A percentile compares a stretch with the other conserved stretches of the same genome.
Evolutionary conservation across 2,329 filamentous ascomycete species (phyloP).

Genomic region (Pseudogymnoascus sp.): DNA sequence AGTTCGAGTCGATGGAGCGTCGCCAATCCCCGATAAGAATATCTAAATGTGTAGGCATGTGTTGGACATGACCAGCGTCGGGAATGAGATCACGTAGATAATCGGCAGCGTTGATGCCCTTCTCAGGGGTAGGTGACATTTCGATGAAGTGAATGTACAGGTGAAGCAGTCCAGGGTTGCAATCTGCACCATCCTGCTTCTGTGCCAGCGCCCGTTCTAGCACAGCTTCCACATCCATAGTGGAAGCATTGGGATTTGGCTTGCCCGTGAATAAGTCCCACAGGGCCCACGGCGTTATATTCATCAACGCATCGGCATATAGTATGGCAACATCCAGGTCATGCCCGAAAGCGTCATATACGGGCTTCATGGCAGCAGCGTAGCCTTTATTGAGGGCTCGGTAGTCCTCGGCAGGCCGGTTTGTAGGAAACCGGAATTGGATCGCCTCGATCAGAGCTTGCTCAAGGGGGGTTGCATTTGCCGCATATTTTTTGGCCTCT

Average conservation of each 20-base stretch:
- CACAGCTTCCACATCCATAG: constrained; percentile 48
- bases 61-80: constrained; percentile 60
- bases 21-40: constrained; percentile 64
- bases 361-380: constrained; percentile 50
- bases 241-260: constrained; percentile 45
- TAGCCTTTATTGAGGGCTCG: constrained; percentile 50
- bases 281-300: constrained; percentile 54
- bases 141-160: constrained; percentile 73
- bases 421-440: constrained; percentile 49
- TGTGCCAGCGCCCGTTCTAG: constrained; percentile 50
- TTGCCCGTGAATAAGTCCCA: constrained; percentile 53
- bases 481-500: constrained; percentile 34
- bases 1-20: constrained; percentile 57
- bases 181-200: constrained; percentile 31
- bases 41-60: constrained; percentile 74
- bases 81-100: constrained; percentile 55
- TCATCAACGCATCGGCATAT: constrained; percentile 58
- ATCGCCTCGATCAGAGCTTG: constrained; percentile 56
- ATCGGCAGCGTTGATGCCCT: constrained; percentile 52
- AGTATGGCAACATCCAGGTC: constrained; percentile 57
- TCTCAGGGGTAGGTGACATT: constrained; percentile 61
- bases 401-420: constrained; percentile 40
- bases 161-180: constrained; percentile 64
- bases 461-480: constrained; percentile 43
- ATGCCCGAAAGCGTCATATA: constrained; percentile 42